phyloP scores from a whole-genome alignment of 73 alveolate genomes.

The Paraurostyla sp. region DNA sequence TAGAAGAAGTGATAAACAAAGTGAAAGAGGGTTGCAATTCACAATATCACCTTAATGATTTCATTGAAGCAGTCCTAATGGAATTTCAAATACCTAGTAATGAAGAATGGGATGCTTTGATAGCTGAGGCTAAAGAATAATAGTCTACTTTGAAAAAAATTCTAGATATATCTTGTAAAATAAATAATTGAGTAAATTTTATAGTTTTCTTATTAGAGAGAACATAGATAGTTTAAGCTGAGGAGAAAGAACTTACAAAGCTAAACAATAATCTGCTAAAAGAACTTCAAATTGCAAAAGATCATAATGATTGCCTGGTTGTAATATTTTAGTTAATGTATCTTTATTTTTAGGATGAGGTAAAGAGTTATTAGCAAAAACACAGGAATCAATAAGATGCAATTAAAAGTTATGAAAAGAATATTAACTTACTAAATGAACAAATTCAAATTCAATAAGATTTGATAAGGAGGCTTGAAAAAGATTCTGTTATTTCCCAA shows the following conservation, averaged over 20 bases:
- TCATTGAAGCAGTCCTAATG: neutral
- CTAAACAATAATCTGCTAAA: conserved; percentile 1
- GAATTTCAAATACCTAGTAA: neutral
- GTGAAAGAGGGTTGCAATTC: conserved; percentile 10
- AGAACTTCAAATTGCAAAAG: conserved; percentile 14
- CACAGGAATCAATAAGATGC: conserved; percentile 2
- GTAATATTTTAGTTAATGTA: too few species aligned
- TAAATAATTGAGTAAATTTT: neutral
- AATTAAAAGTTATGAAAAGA: neutral
- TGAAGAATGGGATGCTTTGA: conserved; percentile 34
- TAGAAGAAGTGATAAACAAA: neutral
- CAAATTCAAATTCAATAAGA: neutral
- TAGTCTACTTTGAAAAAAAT: neutral
- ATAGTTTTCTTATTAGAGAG: conserved; percentile 22
- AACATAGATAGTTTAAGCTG: neutral
- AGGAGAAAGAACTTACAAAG: neutral
- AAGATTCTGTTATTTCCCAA: neutral
- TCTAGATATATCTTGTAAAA: conserved; percentile 20
- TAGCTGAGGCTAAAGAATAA: conserved; percentile 28
- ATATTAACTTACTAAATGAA: neutral
- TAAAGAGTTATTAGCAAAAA: neutral
- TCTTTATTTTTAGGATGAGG: neutral
- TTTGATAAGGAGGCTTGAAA: neutral
- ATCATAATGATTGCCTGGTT: neutral
- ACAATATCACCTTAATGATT: conserved; percentile 1